Percentiles rank a stretch among this genome's conserved stretches.
These are phyloP conservation scores for Ajuga chamaepitys DNA, from an alignment of 257 asterid genomes.

Conservation along the genomic window DNA sequence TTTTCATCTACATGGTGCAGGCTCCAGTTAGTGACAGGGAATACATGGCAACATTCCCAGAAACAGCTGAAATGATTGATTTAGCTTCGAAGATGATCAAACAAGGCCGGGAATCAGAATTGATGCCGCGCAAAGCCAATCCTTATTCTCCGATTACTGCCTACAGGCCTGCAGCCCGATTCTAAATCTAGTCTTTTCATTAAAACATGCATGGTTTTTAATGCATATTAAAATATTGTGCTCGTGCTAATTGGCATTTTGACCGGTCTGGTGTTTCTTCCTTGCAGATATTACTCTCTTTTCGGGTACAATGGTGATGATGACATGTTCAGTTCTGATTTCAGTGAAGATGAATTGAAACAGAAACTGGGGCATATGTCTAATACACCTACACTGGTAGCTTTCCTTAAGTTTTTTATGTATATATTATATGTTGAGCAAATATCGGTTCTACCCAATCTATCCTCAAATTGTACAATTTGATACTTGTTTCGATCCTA, in stretches of 20 bases:
- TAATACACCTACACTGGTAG: conserved; percentile 78
- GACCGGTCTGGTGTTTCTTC: too few species aligned
- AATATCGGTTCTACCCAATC: too few species aligned
- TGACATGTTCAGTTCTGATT: conserved; percentile 88
- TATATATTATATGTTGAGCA: too few species aligned
- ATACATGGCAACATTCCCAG: conserved; percentile 58
- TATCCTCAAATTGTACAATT: too few species aligned
- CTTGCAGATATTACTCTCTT: conserved; percentile 63
- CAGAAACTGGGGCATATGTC: conserved; percentile 89
- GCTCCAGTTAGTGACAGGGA: conserved; percentile 94
- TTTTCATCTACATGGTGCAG: conserved; percentile 16
- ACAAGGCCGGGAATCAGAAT: conserved; percentile 56
- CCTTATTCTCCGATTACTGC: conserved; percentile 74
- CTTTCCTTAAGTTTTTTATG: background rate
- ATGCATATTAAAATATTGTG: too few species aligned
- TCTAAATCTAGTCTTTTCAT: too few species aligned
- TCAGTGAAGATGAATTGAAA: conserved; percentile 70
- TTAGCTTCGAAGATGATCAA: conserved; percentile 70
- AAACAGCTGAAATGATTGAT: conserved; percentile 68
- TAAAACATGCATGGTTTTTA: too few species aligned
- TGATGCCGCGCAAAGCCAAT: conserved; percentile 74
- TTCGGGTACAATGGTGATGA: conserved; percentile 86
- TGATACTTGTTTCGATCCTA: too few species aligned
- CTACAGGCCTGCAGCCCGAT: conserved; percentile 35
- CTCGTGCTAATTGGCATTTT: too few species aligned